These are phyloP conservation scores for Agaricus sinodeliciosus DNA, from an alignment of 768 basidiomycete genomes.

Conservation along the genomic window DNA sequence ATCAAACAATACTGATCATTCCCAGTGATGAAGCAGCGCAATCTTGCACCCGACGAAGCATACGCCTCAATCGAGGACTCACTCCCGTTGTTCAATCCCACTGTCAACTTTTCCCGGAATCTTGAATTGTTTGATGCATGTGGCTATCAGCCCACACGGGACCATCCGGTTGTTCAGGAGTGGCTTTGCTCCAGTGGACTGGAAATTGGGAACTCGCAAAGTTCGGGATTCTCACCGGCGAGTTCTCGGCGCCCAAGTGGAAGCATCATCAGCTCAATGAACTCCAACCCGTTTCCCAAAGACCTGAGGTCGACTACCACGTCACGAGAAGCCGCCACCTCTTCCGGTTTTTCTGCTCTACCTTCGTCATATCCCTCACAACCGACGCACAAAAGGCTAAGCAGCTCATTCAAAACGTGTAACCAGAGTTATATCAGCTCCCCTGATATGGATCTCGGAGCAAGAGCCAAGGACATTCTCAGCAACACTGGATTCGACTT, in stretches of 20 bases:
- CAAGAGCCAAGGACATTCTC: slow-evolving; percentile 15
- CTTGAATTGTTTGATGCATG: slow-evolving; percentile 42
- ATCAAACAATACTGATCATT: background rate
- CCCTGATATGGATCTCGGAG: background rate
- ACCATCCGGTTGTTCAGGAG: slow-evolving; percentile 32
- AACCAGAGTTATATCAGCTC: background rate
- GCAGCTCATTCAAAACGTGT: too few species aligned
- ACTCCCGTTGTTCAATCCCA: slow-evolving; percentile 49
- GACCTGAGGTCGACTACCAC: background rate
- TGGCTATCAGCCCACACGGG: slow-evolving; percentile 28
- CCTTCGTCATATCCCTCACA: background rate
- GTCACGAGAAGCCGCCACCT: background rate
- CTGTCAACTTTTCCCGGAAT: slow-evolving; percentile 36
- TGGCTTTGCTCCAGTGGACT: slow-evolving; percentile 23
- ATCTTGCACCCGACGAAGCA: slow-evolving; percentile 32
- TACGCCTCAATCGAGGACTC: slow-evolving; percentile 37
- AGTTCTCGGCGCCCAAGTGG: background rate
- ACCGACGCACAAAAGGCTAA: background rate
- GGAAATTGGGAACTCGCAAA: background rate
- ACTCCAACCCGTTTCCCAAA: background rate
- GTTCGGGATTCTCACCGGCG: background rate
- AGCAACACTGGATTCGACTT: slow-evolving; percentile 21
- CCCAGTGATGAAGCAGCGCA: slow-evolving; percentile 41
- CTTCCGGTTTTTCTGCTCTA: background rate
- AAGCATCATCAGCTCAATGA: background rate